phyloP scores from a whole-genome alignment of 1,284 basidiomycete species.

The Leccinum insolens region DNA sequence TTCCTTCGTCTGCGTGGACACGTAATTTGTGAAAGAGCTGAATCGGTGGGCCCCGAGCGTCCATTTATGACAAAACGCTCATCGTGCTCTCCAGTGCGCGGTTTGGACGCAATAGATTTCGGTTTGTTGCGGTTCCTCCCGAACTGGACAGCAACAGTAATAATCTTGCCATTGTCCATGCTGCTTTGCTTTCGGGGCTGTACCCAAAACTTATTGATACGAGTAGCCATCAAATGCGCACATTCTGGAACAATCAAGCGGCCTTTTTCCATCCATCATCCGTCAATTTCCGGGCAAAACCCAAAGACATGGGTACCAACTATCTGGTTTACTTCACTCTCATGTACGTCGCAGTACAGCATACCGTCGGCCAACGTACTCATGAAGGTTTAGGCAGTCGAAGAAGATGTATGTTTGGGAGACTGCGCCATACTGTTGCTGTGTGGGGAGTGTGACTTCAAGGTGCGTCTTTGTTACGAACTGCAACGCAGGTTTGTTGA shows the following conservation, averaged over 20 bases:
- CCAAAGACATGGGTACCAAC: conserved; percentile 74
- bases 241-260: conserved; percentile 85
- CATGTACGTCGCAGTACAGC: conserved; percentile 56
- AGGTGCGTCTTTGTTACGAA: conserved; percentile 48
- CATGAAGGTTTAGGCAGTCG: conserved; percentile 68
- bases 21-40: conserved; percentile 70
- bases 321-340: conserved; percentile 89
- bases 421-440: conserved; percentile 82
- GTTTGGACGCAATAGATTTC: conserved; percentile 73
- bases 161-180: conserved; percentile 71
- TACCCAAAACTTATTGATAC: conserved; percentile 71
- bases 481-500: conserved; percentile 11
- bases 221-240: conserved; percentile 57
- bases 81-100: conserved; percentile 56
- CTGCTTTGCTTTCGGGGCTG: conserved; percentile 85
- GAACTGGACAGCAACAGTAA: conserved; percentile 74
- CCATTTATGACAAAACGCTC: background rate
- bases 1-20: conserved; percentile 77
- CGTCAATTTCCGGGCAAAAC: conserved; percentile 76
- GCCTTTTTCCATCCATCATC: conserved; percentile 93
- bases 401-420: conserved; percentile 98
- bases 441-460: conserved; percentile 93
- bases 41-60: conserved; percentile 50
- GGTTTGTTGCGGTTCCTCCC: conserved; percentile 77
- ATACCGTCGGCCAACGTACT: conserved; percentile 6